Evolutionary conservation across 169 alveolate genomes (phyloP).

Genomic region (Neospora caninum): DNA sequence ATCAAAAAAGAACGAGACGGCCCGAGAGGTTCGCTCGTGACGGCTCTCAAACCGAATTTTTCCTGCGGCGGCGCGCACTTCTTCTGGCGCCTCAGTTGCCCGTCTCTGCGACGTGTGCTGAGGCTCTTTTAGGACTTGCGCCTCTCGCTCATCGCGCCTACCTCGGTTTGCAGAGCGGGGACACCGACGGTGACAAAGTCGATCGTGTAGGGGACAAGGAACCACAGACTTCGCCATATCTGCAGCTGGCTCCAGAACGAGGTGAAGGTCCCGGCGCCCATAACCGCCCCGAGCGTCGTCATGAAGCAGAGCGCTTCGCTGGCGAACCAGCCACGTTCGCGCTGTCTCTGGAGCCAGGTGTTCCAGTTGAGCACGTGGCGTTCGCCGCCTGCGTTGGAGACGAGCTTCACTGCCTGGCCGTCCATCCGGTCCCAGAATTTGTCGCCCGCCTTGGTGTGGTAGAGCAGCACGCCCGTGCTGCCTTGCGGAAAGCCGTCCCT

Average conservation of each 20-base stretch:
- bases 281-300: conserved; percentile 63
- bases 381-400: conserved; percentile 46
- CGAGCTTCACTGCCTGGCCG: background rate
- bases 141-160: background rate
- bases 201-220: conserved; percentile 54
- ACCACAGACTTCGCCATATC: conserved; percentile 42
- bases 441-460: too few species aligned
- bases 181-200: conserved; percentile 48
- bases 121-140: too few species aligned
- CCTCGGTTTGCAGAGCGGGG: conserved; percentile 63
- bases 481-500: too few species aligned
- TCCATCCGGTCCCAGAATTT: too few species aligned
- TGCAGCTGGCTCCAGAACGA: conserved; percentile 63
- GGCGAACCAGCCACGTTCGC: conserved; percentile 50
- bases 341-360: conserved; percentile 56
- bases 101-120: too few species aligned
- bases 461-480: too few species aligned
- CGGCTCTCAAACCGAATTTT: too few species aligned
- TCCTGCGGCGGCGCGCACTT: too few species aligned
- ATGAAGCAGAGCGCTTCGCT: conserved; percentile 39
- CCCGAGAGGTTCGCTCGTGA: too few species aligned
- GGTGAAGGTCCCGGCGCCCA: conserved; percentile 62
- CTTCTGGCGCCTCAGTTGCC: too few species aligned
- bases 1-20: too few species aligned
- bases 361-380: conserved; percentile 46